These are phyloP conservation scores for Mortierella sp. DNA, from an alignment of 371 early-diverging fungal genomes.

Conservation along the genomic window DNA sequence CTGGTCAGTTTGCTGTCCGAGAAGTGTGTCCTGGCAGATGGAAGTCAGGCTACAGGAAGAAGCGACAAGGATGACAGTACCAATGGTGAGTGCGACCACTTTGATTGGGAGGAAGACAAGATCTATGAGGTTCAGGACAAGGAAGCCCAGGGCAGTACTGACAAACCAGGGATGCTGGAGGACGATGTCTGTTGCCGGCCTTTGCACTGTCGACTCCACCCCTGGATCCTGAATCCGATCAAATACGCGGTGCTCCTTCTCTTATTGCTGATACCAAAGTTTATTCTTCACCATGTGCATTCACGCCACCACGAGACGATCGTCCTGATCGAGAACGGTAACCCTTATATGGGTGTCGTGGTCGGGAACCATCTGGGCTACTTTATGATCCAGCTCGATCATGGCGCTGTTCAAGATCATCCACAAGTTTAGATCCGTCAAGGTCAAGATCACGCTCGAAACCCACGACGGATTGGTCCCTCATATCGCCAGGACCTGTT, in stretches of 20 bases:
- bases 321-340: constrained; percentile 29
- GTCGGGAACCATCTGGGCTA: constrained; percentile 36
- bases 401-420: constrained; percentile 39
- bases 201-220: constrained; percentile 26
- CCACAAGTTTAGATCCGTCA: constrained; percentile 27
- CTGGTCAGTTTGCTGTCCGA: constrained; percentile 8
- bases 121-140: constrained; percentile 26
- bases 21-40: background rate
- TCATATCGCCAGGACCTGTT: constrained; percentile 29
- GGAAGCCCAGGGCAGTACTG: background rate
- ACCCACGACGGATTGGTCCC: constrained; percentile 39
- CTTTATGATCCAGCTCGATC: constrained; percentile 37
- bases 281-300: constrained; percentile 25
- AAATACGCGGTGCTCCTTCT: constrained; percentile 17
- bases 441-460: constrained; percentile 42
- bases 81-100: constrained; percentile 22
- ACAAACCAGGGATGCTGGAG: constrained; percentile 5
- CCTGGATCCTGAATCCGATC: constrained; percentile 13
- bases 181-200: constrained; percentile 38
- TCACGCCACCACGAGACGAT: constrained; percentile 23
- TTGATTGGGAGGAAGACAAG: constrained; percentile 51
- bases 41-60: background rate
- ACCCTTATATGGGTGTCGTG: constrained; percentile 35
- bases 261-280: constrained; percentile 22
- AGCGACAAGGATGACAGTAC: background rate